Evolutionary conservation across 2,329 filamentous ascomycete genomes (phyloP).

Genomic region (Lasiodiplodia hormozganensis): DNA sequence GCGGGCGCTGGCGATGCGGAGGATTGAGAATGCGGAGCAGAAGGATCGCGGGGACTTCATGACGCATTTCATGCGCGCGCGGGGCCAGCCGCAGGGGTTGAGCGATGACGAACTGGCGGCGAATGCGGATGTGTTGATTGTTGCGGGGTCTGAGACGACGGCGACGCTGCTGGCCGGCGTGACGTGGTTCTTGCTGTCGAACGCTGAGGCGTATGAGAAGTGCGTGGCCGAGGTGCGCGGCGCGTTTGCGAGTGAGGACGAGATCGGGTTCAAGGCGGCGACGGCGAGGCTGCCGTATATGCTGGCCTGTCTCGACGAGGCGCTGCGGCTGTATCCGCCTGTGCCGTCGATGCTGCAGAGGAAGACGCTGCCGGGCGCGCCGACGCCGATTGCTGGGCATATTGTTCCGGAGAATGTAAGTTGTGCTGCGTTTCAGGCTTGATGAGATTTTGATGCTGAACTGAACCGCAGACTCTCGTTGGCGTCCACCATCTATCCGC

Average conservation of each 20-base stretch:
- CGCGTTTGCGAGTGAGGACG: neutral
- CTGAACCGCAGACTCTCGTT: slow-evolving; percentile 41
- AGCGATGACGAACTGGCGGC: slow-evolving; percentile 32
- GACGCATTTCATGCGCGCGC: neutral
- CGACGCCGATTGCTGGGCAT: slow-evolving; percentile 8
- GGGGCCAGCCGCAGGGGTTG: slow-evolving; percentile 31
- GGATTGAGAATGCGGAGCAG: neutral
- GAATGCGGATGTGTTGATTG: slow-evolving; percentile 34
- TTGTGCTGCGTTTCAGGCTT: neutral
- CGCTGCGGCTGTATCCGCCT: slow-evolving; percentile 53
- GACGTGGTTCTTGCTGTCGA: slow-evolving; percentile 41
- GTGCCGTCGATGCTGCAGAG: slow-evolving; percentile 46
- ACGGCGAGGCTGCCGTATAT: neutral
- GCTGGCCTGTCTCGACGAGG: slow-evolving; percentile 47
- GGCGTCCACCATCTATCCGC: slow-evolving; percentile 33
- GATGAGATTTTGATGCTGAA: slow-evolving; percentile 35
- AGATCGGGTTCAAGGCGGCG: slow-evolving; percentile 21
- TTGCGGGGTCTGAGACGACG: slow-evolving; percentile 51
- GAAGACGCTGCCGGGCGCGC: slow-evolving; percentile 39
- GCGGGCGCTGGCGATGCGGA: no score
- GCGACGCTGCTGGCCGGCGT: slow-evolving; percentile 46
- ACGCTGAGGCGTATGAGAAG: neutral
- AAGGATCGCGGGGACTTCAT: neutral
- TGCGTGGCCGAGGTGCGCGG: neutral
- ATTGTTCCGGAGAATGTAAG: neutral